phyloP scores from a whole-genome alignment of 441 rosid genomes.

The Populus trichocarpa region DNA sequence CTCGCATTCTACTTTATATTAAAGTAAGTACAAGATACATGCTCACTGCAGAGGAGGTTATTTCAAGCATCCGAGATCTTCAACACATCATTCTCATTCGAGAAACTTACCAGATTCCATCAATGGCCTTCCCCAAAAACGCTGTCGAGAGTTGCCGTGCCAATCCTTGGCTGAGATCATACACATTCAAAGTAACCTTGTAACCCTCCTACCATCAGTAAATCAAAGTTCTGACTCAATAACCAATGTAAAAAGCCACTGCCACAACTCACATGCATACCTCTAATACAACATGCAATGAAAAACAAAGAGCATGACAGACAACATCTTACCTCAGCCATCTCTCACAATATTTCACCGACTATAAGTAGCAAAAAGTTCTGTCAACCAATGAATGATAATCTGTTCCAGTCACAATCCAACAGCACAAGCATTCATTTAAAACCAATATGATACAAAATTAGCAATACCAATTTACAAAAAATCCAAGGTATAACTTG shows the following conservation, averaged over 20 bases:
- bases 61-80: background rate
- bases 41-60: background rate
- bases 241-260: background rate
- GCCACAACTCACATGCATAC: background rate
- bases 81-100: background rate
- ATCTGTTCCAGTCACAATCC: background rate
- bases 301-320: background rate
- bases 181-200: constrained; percentile 67
- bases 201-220: constrained; percentile 63
- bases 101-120: constrained; percentile 83
- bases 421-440: background rate
- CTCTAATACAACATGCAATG: background rate
- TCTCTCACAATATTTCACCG: constrained; percentile 13
- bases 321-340: constrained; percentile 65
- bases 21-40: background rate
- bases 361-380: background rate
- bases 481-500: background rate
- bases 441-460: background rate
- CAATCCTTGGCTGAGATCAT: constrained; percentile 90
- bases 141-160: constrained; percentile 82
- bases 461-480: background rate
- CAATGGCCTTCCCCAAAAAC: constrained; percentile 77
- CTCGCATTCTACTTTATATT: no score
- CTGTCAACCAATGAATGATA: constrained; percentile 7
- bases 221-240: constrained; percentile 3